These are phyloP conservation scores for Raphanus hybrid DNA, from an alignment of 441 rosid genomes.

Conservation along the genomic window DNA sequence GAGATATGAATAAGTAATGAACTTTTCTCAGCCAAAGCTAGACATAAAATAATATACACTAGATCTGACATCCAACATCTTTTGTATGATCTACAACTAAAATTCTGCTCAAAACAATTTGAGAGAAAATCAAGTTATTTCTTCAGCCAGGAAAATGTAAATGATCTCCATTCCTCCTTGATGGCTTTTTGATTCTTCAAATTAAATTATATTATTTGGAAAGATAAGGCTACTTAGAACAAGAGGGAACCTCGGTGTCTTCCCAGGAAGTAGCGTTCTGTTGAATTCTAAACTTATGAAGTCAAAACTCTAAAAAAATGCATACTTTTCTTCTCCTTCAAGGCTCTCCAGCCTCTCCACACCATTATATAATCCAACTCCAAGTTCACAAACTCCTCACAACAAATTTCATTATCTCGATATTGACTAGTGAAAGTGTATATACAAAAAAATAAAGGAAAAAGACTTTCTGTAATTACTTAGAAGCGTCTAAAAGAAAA, in stretches of 20 bases:
- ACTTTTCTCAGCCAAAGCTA: neutral
- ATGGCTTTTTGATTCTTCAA: too few relatives aligned
- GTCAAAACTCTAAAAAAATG: neutral
- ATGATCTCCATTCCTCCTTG: too few relatives aligned
- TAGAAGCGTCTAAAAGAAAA: neutral
- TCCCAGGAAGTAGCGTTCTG: too few relatives aligned
- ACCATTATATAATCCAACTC: slow-evolving; percentile 35
- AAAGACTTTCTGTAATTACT: neutral
- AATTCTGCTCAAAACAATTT: slow-evolving; percentile 30
- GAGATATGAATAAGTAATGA: too few relatives aligned
- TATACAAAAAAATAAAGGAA: neutral
- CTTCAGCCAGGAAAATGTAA: too few relatives aligned
- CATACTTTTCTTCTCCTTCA: slow-evolving; percentile 36
- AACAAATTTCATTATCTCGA: slow-evolving; percentile 22
- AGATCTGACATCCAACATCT: slow-evolving; percentile 1
- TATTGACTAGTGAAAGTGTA: neutral
- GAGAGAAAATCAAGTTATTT: neutral
- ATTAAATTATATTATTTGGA: too few relatives aligned
- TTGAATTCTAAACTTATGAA: too few relatives aligned
- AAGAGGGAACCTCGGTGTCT: too few relatives aligned
- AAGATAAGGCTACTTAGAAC: too few relatives aligned
- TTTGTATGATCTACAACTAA: slow-evolving; percentile 14
- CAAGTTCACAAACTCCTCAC: slow-evolving; percentile 27
- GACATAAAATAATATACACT: neutral
- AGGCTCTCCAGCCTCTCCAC: slow-evolving; percentile 4